Conservation (phyloP, 2,329 filamentous ascomycete genomes). For the Davidsoniella eucalypti region DNA sequence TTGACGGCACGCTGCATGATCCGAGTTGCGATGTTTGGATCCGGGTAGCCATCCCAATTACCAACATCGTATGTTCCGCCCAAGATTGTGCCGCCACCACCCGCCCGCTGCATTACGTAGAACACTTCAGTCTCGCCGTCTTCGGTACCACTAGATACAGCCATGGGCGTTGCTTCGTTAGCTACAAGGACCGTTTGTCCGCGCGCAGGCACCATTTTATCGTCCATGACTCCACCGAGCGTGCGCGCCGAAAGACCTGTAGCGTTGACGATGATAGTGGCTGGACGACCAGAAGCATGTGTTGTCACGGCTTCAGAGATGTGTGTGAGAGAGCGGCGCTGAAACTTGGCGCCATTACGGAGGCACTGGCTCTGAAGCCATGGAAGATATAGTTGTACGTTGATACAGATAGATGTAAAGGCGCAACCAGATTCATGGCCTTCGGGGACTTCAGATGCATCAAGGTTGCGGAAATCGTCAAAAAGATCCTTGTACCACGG, state of each 20-base stretch:
- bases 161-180: slow-evolving; percentile 59
- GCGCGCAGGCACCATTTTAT: slow-evolving; percentile 54
- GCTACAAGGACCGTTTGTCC: slow-evolving; percentile 75
- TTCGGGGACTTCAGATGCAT: slow-evolving; percentile 38
- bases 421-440: slow-evolving; percentile 55
- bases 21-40: slow-evolving; percentile 60
- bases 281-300: slow-evolving; percentile 1
- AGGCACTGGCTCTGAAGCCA: slow-evolving; percentile 73
- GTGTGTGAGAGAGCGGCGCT: slow-evolving; percentile 48
- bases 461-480: slow-evolving; percentile 51
- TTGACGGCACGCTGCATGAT: slow-evolving; percentile 70
- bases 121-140: slow-evolving; percentile 55
- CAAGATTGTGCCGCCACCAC: slow-evolving; percentile 65
- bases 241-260: slow-evolving; percentile 61
- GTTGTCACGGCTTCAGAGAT: slow-evolving; percentile 44
- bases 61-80: slow-evolving; percentile 72
- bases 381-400: slow-evolving; percentile 72
- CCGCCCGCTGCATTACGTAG: slow-evolving; percentile 72
- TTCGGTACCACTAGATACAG: slow-evolving; percentile 52
- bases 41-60: slow-evolving; percentile 64
- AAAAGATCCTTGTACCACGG: slow-evolving; percentile 62
- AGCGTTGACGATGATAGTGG: slow-evolving; percentile 58
- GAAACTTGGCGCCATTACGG: slow-evolving; percentile 51
- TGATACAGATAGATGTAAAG: slow-evolving; percentile 82
- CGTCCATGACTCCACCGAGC: slow-evolving; percentile 69